Evolutionary conservation across 2,329 filamentous ascomycete genomes (phyloP), one percentile per base, ranked within the genome.

Genomic region (Neonectria ditissima): DNA sequence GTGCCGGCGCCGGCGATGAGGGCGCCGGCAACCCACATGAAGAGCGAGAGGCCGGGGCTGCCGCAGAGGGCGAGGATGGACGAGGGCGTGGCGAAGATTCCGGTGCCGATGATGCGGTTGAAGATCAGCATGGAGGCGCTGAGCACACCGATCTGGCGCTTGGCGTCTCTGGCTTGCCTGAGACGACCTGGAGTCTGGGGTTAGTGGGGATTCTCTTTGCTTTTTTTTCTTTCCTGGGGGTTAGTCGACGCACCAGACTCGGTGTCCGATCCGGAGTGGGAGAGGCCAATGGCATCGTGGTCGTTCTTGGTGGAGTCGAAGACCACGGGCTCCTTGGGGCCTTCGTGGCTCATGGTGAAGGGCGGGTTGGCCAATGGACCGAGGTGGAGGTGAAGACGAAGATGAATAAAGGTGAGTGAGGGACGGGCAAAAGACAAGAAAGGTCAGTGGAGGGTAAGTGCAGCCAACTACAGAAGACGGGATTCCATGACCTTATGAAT

Each of bases 21-120:
- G 78, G 86, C 86, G 26, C 88, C 89, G 1, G 80, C 80, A 1
- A 90, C 80, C 89, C 89, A 91, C 67, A 91, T 84, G 67, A 90
- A 82, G 22, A 91, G 80, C 0, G 87, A 81, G 0, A 90, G 80
- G 4, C 88, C 89, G n/a, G 89, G 83, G 62, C 85, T 88, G 61
- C 88, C 88, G 9, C 82, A 85, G 0, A 87, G 81, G 2, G 77
- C 70, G 55, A 90, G 80, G 66, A 91, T 89, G 43, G 83, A 81
- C 44, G 83, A 83, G 0, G 88, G 88, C 0, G 88, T 90, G 1
- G 88, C 86, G 69, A 90, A 91, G 76, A 91, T 90, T 65, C 89
- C 88, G 11, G 87, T 90, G 44, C 89, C 88, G 60, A 91, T 86
- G 79, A 90, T 87, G 62, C 87, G 85, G 79, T 89, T 89, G 76